A percentile compares a stretch with the other conserved stretches of the same genome.
Evolutionary conservation across 2,329 filamentous ascomycete species (phyloP).

Genomic region (Pseudonectria buxi): DNA sequence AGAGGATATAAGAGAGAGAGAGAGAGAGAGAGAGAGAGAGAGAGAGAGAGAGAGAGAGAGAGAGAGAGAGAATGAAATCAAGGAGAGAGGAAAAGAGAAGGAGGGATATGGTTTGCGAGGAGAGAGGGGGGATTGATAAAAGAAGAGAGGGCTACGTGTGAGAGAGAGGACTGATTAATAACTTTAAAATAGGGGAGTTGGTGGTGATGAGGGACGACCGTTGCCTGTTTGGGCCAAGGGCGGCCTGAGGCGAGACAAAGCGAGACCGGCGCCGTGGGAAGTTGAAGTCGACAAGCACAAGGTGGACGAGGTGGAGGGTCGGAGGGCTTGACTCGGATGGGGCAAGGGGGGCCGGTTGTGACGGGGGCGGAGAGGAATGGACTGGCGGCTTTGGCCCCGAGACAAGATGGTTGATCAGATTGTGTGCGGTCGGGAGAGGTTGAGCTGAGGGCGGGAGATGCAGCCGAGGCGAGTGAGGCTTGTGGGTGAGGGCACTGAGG

Average conservation of each 20-base stretch:
- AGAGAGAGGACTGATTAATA: slow-evolving; percentile 16
- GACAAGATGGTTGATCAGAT: too few species aligned
- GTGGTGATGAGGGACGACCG: slow-evolving; percentile 20
- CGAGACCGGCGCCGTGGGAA: slow-evolving; percentile 11
- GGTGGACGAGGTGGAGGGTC: neutral
- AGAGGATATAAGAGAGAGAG: slow-evolving; percentile 7
- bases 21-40: slow-evolving; percentile 13
- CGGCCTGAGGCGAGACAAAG: slow-evolving; percentile 9
- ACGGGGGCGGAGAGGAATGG: too few species aligned
- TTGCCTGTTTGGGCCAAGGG: slow-evolving; percentile 20
- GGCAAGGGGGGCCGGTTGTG: neutral
- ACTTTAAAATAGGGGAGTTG: slow-evolving; percentile 18
- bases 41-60: slow-evolving; percentile 5
- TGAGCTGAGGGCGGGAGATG: too few species aligned
- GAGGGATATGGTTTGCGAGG: slow-evolving; percentile 4
- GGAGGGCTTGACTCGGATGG: slow-evolving; percentile 1
- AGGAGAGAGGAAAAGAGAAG: slow-evolving; percentile 4
- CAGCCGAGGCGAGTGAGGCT: too few species aligned
- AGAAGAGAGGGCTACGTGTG: slow-evolving; percentile 7
- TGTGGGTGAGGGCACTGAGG: too few species aligned
- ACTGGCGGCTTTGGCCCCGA: too few species aligned
- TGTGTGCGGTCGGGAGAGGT: too few species aligned
- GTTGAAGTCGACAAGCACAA: slow-evolving; percentile 2
- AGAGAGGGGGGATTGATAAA: slow-evolving; percentile 18
- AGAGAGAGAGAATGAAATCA: slow-evolving; percentile 5